Base-by-base conservation (phyloP, 2,329 filamentous ascomycete species). In the Neonectria neomacrospora region DNA sequence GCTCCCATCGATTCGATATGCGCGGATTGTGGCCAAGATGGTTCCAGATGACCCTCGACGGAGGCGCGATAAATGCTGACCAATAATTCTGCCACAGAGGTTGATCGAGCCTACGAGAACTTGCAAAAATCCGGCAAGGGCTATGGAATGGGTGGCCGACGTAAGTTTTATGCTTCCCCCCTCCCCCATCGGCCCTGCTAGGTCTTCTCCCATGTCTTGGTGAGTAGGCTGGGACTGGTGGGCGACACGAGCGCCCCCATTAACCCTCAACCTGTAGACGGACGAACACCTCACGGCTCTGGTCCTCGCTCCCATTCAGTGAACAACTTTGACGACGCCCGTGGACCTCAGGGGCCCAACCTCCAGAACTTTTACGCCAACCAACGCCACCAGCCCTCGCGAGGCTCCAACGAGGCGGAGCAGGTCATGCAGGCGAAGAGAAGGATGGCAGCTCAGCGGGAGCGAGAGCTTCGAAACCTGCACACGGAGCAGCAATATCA, bases 401-500 rank as follows among this genome's bases (percentile, higher is more conserved):
- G 93, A 86, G 82, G 94, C 87, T 88, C 88, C 76, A 90, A 87
- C 85, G 96, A 98, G 84, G 93, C 94, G 80, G 96, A 98, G 84
- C 94, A 97, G 84, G 93, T 97, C 89, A 93, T 97, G 87, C 96
- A 98, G 89, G 94, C 94, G 76, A 98, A 98, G 88, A 93, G 96
- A 85, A 92, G 95, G 86, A 96, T 98, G 93, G 96, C 96, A 77
- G 96, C 96, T 80, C 96, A 98, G 84, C 93, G 96, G 82, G 96
- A 99, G 86, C 92, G 95, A 82, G 96, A 99, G 85, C 90, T 99
- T 81, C 93, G 96, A 82, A 99, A 98, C 83, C 97, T 98, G 84
- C 96, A 99, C 84, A 96, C 97, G 84, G 96, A 99, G 88, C 96
- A 99, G 88, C 96, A 99, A 89, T 98, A 97, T 84, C 97, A 98